Percentiles rank a stretch among this genome's conserved stretches.
These are phyloP conservation scores for Gossypium thurberi DNA, from an alignment of 345 rosid genomes.

Conservation along the genomic window DNA sequence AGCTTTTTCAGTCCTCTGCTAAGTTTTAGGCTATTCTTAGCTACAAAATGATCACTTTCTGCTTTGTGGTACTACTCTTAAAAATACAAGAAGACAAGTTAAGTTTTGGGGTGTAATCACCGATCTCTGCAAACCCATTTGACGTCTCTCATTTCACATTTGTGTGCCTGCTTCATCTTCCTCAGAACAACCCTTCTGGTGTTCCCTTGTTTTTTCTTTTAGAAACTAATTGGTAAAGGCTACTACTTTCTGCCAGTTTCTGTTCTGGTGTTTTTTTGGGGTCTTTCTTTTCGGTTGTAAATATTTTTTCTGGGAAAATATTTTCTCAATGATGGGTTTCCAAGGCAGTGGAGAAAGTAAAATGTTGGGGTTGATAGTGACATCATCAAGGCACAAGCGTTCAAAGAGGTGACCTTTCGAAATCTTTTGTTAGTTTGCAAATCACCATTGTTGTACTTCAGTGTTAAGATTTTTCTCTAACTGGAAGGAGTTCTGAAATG, in stretches of 20 bases:
- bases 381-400: constrained; percentile 57
- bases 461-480: constrained; percentile 10
- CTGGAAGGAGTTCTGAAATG: constrained; percentile 26
- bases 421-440: constrained; percentile 24
- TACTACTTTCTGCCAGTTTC: constrained; percentile 6
- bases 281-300: neutral
- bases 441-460: neutral
- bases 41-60: constrained; percentile 24
- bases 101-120: constrained; percentile 22
- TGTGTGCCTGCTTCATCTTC: neutral
- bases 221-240: constrained; percentile 21
- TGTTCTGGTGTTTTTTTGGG: neutral
- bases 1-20: constrained; percentile 10
- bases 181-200: constrained; percentile 12
- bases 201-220: constrained; percentile 16
- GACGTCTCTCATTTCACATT: neutral
- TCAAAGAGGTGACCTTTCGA: constrained; percentile 64
- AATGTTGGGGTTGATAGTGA: constrained; percentile 49
- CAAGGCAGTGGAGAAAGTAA: constrained; percentile 41
- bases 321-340: constrained; percentile 43
- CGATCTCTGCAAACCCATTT: constrained; percentile 17
- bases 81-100: constrained; percentile 23
- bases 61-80: constrained; percentile 16
- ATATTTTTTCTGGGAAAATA: constrained; percentile 8
- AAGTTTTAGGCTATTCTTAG: constrained; percentile 21